phyloP scores from a whole-genome alignment of 805 yeast genomes.

The Candida tallmaniae region DNA sequence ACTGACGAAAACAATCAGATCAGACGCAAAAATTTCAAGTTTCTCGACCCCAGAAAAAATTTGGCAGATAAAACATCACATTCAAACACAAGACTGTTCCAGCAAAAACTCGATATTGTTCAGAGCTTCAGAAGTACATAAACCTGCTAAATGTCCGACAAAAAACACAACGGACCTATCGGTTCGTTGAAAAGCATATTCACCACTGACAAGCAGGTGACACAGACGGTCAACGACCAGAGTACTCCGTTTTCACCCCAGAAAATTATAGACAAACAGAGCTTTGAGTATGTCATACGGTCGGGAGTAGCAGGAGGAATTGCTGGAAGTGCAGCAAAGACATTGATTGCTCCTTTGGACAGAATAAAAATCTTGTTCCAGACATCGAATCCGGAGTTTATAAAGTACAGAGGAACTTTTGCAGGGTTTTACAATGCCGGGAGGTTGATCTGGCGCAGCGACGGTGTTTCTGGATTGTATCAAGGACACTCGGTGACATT shows the following conservation, averaged over 20 bases:
- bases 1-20: no score
- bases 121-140: no score
- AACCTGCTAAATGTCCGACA: no score
- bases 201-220: constrained; percentile 1
- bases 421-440: constrained; percentile 75
- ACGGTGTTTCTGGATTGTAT: constrained; percentile 78
- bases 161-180: no score
- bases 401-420: constrained; percentile 74
- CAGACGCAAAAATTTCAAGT: no score
- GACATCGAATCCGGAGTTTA: constrained; percentile 87
- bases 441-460: constrained; percentile 54
- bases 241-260: constrained; percentile 24
- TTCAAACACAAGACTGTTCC: no score
- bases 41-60: no score
- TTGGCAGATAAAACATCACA: no score
- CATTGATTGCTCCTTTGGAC: constrained; percentile 92
- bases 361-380: constrained; percentile 93
- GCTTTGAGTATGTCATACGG: constrained; percentile 71
- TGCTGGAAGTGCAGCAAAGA: constrained; percentile 95
- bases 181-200: constrained; percentile 3
- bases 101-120: no score
- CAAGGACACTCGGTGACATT: constrained; percentile 96
- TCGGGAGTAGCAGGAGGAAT: constrained; percentile 93
- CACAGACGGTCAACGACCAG: constrained; percentile 20
- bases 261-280: constrained; percentile 55